These are phyloP conservation scores for Trichoderma brevicompactum DNA, from an alignment of 2,329 filamentous ascomycete genomes.

Conservation along the genomic window DNA sequence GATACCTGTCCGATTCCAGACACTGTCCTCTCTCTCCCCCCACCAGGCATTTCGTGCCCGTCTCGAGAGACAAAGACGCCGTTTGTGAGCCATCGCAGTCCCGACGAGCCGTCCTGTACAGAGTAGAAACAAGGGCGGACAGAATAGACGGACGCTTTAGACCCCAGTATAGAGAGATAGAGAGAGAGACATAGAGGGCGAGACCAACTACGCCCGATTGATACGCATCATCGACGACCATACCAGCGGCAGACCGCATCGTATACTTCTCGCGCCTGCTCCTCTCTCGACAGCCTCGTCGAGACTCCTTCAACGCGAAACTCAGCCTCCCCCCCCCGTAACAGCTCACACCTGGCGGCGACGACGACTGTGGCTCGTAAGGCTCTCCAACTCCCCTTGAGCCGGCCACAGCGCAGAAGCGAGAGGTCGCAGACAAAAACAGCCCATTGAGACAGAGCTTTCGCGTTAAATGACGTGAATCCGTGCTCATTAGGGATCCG, in stretches of 20 bases:
- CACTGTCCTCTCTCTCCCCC: not conserved
- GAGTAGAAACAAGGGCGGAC: not conserved
- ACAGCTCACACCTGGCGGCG: not conserved
- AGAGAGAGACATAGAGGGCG: slow-evolving; percentile 13
- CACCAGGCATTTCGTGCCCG: slow-evolving; percentile 5
- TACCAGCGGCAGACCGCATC: not conserved
- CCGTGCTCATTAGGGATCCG: slow-evolving; percentile 26
- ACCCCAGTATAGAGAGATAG: slow-evolving; percentile 5
- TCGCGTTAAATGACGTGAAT: slow-evolving; percentile 29
- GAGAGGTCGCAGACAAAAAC: slow-evolving; percentile 1
- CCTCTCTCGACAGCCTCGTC: slow-evolving; percentile 16
- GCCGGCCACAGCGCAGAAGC: not conserved
- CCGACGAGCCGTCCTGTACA: slow-evolving; percentile 4
- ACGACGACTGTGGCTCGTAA: slow-evolving; percentile 4
- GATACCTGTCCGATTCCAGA: slow-evolving; percentile 20
- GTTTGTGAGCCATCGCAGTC: not conserved
- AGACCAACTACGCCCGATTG: not conserved
- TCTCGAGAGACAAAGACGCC: slow-evolving; percentile 8
- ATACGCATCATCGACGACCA: not conserved
- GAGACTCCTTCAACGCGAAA: slow-evolving; percentile 11
- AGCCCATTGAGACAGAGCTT: slow-evolving; percentile 16
- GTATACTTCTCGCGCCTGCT: not conserved
- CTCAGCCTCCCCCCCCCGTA: slow-evolving; percentile 1
- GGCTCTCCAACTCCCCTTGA: slow-evolving; percentile 12
- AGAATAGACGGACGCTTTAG: not conserved